Conservation (phyloP, 2,329 filamentous ascomycete species). For the Parafenestella ontariensis region DNA sequence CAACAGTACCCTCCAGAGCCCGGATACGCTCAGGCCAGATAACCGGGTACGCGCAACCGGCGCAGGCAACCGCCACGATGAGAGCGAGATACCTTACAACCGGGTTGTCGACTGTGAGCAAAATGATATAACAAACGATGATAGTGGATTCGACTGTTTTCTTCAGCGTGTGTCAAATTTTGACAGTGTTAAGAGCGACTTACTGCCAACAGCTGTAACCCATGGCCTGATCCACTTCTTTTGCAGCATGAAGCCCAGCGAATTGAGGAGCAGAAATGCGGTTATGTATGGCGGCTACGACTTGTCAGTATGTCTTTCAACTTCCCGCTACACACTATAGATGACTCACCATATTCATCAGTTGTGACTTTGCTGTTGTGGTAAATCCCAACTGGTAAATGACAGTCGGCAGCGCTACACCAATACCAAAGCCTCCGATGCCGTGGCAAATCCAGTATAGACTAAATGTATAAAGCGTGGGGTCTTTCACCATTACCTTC, state of each 20-base stretch:
- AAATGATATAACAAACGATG: conserved; percentile 26
- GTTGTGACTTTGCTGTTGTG: conserved; percentile 25
- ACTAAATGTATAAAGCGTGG: conserved; percentile 25
- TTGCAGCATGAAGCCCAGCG: conserved; percentile 24
- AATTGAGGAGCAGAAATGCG: conserved; percentile 25
- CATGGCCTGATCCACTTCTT: conserved; percentile 28
- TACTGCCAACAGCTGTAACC: conserved; percentile 23
- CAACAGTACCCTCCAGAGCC: conserved; percentile 25
- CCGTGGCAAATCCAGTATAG: conserved; percentile 32
- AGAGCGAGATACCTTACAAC: conserved; percentile 24
- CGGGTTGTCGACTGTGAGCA: conserved; percentile 22
- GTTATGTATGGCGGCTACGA: conserved; percentile 23
- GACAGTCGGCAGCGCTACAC: conserved; percentile 25
- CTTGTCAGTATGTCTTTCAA: not conserved
- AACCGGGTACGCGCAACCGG: conserved; percentile 26
- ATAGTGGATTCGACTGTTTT: conserved; percentile 18
- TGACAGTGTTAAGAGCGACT: not conserved
- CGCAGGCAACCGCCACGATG: conserved; percentile 24
- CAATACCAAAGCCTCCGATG: conserved; percentile 26
- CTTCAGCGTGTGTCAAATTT: not conserved
- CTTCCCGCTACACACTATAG: not conserved
- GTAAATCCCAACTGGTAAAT: conserved; percentile 31
- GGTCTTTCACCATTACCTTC: conserved; percentile 19
- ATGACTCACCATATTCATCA: conserved; percentile 33
- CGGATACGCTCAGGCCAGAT: conserved; percentile 29